Conservation (phyloP, 192 early-diverging fungal genomes). For the Entomortierella beljakovae region DNA sequence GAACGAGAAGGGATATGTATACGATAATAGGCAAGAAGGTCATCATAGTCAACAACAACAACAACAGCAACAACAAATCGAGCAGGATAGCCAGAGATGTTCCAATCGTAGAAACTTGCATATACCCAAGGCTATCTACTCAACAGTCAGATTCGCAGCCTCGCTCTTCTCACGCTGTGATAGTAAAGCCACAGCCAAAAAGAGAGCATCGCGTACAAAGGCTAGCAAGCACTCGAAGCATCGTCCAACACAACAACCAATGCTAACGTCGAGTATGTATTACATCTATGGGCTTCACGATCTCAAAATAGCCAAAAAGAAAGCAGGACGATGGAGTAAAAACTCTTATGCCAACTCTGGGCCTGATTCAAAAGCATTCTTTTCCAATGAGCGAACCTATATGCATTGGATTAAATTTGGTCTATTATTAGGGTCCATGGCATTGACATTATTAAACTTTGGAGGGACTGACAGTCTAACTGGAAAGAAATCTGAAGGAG, state of each 20-base stretch:
- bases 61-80: too few relatives aligned
- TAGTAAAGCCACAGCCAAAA: too few relatives aligned
- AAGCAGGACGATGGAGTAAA: background rate
- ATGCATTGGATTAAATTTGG: slow-evolving; percentile 84
- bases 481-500: background rate
- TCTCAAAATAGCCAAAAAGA: slow-evolving; percentile 4
- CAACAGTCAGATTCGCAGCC: too few relatives aligned
- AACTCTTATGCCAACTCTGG: background rate
- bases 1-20: too few relatives aligned
- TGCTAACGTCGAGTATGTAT: background rate
- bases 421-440: slow-evolving; percentile 71
- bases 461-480: slow-evolving; percentile 27
- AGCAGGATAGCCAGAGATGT: too few relatives aligned
- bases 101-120: too few relatives aligned
- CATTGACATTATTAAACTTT: slow-evolving; percentile 76
- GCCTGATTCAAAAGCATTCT: slow-evolving; percentile 79
- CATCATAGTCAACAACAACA: background rate
- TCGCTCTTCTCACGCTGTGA: too few relatives aligned
- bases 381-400: slow-evolving; percentile 92
- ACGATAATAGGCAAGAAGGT: background rate
- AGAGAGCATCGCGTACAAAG: too few relatives aligned
- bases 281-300: slow-evolving; percentile 10
- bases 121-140: too few relatives aligned
- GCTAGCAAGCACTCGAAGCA: too few relatives aligned
- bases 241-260: background rate